Evolutionary conservation across 768 basidiomycete species (phyloP).

Genomic region (Neoboletus brunneissimus): DNA sequence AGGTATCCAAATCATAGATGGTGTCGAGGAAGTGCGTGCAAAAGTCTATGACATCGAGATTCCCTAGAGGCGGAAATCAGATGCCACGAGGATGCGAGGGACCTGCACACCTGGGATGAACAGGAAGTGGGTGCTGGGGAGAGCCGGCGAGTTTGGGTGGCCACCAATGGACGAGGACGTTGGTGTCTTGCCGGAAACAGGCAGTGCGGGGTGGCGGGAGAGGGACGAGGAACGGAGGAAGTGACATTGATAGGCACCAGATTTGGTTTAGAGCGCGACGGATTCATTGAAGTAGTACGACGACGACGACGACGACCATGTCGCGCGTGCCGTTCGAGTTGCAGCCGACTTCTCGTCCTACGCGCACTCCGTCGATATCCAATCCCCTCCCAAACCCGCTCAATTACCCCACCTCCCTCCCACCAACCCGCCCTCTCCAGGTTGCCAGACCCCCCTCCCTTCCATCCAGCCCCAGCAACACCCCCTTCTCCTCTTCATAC

Average conservation of each 20-base stretch:
- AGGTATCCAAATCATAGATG: slow-evolving; percentile 39
- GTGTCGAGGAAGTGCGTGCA: slow-evolving; percentile 62
- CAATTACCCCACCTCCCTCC: slow-evolving; percentile 35
- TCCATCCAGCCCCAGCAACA: slow-evolving; percentile 52
- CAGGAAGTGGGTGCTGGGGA: slow-evolving; percentile 37
- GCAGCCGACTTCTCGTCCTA: slow-evolving; percentile 42
- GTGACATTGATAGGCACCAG: slow-evolving; percentile 1
- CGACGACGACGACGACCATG: slow-evolving; percentile 38
- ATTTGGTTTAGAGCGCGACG: slow-evolving; percentile 4
- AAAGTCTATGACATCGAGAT: slow-evolving; percentile 63
- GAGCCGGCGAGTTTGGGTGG: slow-evolving; percentile 23
- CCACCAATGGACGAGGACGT: slow-evolving; percentile 55
- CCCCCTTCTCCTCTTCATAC: slow-evolving; percentile 28
- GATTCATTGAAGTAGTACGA: not conserved
- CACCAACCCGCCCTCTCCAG: slow-evolving; percentile 55
- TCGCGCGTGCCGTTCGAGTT: slow-evolving; percentile 29
- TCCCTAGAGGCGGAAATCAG: slow-evolving; percentile 32
- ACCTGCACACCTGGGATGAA: slow-evolving; percentile 47
- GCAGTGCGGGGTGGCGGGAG: slow-evolving; percentile 6
- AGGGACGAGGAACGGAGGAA: slow-evolving; percentile 10
- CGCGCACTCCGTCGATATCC: slow-evolving; percentile 44
- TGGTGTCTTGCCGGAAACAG: slow-evolving; percentile 3
- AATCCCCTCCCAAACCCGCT: slow-evolving; percentile 35
- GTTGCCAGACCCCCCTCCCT: slow-evolving; percentile 49
- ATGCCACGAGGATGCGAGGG: not conserved